Conservation (phyloP, 2,329 filamentous ascomycete species). For the Pseudomassariella vexata region DNA sequence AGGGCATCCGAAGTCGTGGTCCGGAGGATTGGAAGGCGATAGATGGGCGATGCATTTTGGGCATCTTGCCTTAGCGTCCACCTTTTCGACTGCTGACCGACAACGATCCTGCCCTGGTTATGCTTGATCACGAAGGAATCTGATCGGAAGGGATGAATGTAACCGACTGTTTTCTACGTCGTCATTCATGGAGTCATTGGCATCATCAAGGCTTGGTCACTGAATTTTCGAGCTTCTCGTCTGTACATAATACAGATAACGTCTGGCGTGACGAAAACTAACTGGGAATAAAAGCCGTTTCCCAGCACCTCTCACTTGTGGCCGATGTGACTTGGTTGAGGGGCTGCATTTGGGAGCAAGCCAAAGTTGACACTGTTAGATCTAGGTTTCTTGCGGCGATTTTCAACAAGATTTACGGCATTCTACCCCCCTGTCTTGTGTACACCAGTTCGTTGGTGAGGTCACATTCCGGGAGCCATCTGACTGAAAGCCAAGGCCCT, state of each 20-base stretch:
- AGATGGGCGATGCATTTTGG: slow-evolving; percentile 12
- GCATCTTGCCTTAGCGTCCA: slow-evolving; percentile 18
- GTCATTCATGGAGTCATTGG: slow-evolving; percentile 23
- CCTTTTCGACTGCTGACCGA: slow-evolving; percentile 16
- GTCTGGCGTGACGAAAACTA: no score
- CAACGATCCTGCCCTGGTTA: slow-evolving; percentile 17
- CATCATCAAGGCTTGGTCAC: slow-evolving; percentile 21
- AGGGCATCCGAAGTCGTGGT: slow-evolving; percentile 20
- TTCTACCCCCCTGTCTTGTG: no score
- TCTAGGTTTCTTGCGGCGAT: no score
- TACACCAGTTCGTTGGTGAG: no score
- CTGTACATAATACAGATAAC: slow-evolving; percentile 9
- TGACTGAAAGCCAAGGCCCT: no score
- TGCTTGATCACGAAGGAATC: slow-evolving; percentile 14
- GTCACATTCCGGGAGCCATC: no score
- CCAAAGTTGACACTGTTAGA: no score
- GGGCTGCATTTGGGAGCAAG: no score
- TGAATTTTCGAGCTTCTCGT: slow-evolving; percentile 6
- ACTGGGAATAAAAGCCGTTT: no score
- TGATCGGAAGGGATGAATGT: slow-evolving; percentile 14
- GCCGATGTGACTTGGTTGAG: no score
- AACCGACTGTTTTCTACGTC: slow-evolving; percentile 17
- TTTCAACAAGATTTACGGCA: no score
- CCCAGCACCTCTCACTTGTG: no score
- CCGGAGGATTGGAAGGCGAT: slow-evolving; percentile 19